Evolutionary conservation across 2,329 filamentous ascomycete genomes (phyloP), one percentile per base, ranked within the genome.

Genomic region (Chalaropsis thielavioides): DNA sequence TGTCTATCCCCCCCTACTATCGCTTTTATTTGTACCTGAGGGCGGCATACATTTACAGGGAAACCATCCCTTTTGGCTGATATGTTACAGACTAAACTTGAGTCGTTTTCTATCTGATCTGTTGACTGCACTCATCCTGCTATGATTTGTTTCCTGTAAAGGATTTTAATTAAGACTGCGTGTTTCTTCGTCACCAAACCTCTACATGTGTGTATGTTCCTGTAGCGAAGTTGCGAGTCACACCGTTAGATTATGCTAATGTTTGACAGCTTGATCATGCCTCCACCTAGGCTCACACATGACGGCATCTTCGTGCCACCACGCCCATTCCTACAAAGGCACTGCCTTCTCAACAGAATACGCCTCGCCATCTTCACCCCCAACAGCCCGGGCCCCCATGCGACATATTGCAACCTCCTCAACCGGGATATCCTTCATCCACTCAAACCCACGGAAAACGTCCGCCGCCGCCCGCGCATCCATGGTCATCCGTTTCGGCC

Each of bases 331-430:
- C 72, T 69, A 77, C 54, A 80, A 71, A 17, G 65, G 71, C 43
- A 81, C 74, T 70, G 81, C 79, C 3, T 76, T 80, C 69, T 76
- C 81, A 8, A 81, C 79, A 68, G 81, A 79, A 67, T 84, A 84
- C 13, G 73, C 79, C 68, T 76, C 77, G 64, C 82, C 80, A 10
- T 79, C 81, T 1, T 80, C 75, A 7, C 81, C 76, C 35, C 83
- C 74, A 19, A 76, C 76, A 70, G 82, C 84, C 78, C 85, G 88
- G 10, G 90, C 90, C 0, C 92, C 90, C 92, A 96, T 96, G 72
- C 83, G 85, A 72, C 90, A 96, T 44, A 96, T 85, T 61, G 86
- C 85, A 49, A 96, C 75, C 66, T 78, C 82, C 65, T 90, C 83
- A n/a, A 96, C 72, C 17, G 77, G 76, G 27, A 92, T 77, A 62